phyloP scores from a whole-genome alignment of 2,329 filamentous ascomycete genomes.

The Sclerotinia minor region DNA sequence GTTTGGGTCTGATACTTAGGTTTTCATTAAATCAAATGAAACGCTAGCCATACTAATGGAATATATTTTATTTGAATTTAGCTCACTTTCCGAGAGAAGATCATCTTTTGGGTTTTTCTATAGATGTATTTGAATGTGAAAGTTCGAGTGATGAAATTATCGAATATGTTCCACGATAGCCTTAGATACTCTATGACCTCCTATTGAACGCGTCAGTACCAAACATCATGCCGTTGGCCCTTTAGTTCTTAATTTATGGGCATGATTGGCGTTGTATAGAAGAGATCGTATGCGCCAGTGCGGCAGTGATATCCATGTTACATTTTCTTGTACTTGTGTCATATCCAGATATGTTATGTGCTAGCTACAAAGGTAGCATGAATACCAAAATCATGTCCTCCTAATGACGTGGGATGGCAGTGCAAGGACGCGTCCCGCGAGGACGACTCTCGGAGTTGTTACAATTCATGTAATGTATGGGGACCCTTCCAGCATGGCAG shows the following conservation, averaged over 20 bases:
- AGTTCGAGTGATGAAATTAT: too few species aligned
- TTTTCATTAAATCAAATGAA: too few species aligned
- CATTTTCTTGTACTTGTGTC: neutral
- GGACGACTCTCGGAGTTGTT: neutral
- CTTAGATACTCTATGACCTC: too few species aligned
- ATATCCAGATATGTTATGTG: neutral
- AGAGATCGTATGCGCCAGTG: neutral
- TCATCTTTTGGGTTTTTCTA: too few species aligned
- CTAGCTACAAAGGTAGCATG: neutral
- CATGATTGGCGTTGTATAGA: neutral
- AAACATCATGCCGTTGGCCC: too few species aligned
- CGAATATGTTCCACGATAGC: too few species aligned
- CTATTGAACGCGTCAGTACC: too few species aligned
- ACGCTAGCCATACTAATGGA: neutral
- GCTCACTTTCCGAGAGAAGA: neutral
- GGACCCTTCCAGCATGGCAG: constrained; percentile 12
- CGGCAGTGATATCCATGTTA: neutral
- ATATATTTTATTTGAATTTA: neutral
- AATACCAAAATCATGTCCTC: neutral
- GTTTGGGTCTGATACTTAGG: neutral
- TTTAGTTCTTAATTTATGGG: neutral
- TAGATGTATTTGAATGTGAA: too few species aligned
- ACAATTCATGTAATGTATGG: neutral
- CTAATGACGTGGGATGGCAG: neutral
- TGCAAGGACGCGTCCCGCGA: neutral